Percentiles rank a stretch among this genome's conserved stretches.
phyloP scores from a whole-genome alignment of 257 asterid species.

The Ilex aquifolium region DNA sequence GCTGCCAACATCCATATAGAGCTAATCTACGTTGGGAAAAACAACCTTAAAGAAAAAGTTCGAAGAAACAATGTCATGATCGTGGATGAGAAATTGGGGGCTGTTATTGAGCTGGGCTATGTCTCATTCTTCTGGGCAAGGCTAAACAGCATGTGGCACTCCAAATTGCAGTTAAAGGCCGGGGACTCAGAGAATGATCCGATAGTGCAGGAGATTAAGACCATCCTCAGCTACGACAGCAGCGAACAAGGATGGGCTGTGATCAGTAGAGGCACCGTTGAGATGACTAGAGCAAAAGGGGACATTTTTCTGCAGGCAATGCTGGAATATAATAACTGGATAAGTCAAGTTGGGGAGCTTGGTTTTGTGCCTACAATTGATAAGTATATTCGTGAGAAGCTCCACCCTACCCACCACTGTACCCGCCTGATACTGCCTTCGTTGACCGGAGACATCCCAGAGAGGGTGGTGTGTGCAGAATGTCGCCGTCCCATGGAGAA shows the following conservation, averaged over 20 bases:
- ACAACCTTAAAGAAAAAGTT: slow-evolving; percentile 59
- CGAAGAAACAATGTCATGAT: slow-evolving; percentile 55
- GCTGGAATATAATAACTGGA: slow-evolving; percentile 38
- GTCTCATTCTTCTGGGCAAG: slow-evolving; percentile 90
- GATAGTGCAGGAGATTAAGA: slow-evolving; percentile 59
- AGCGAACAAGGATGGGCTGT: slow-evolving; percentile 87
- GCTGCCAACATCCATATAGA: slow-evolving; percentile 45
- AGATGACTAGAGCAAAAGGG: slow-evolving; percentile 49
- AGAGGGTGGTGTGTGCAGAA: slow-evolving; percentile 65
- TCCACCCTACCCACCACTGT: slow-evolving; percentile 70
- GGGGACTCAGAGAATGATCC: slow-evolving; percentile 41
- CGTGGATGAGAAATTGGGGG: slow-evolving; percentile 50
- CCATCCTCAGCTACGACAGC: slow-evolving; percentile 63
- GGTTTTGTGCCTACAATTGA: slow-evolving; percentile 48
- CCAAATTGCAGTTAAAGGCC: slow-evolving; percentile 52
- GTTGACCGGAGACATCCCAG: slow-evolving; percentile 50
- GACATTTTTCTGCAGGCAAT: slow-evolving; percentile 39
- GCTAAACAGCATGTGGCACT: slow-evolving; percentile 91
- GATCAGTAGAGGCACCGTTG: slow-evolving; percentile 43
- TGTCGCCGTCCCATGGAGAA: slow-evolving; percentile 75
- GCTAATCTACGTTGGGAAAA: slow-evolving; percentile 81
- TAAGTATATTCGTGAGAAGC: slow-evolving; percentile 24
- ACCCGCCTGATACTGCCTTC: slow-evolving; percentile 69
- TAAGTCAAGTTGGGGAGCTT: slow-evolving; percentile 31
- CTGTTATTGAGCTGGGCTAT: slow-evolving; percentile 16